Evolutionary conservation across 108 stramenopile genomes (phyloP).

Genomic region (Conticribra weissflogii): DNA sequence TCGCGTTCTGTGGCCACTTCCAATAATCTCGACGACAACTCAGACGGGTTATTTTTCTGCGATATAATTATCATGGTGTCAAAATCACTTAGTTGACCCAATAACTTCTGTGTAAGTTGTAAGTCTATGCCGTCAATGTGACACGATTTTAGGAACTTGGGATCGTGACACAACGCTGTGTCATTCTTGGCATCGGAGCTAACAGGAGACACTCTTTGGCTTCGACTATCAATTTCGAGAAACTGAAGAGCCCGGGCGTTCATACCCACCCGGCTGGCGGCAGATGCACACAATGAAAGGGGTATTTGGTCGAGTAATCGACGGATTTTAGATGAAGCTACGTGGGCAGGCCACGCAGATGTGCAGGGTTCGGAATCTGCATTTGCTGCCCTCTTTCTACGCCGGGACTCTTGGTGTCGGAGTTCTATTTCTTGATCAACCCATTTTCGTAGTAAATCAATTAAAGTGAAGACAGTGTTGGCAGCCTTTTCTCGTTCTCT

Average conservation of each 20-base stretch:
- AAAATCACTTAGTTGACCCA: constrained; percentile 74
- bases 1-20: constrained; percentile 71
- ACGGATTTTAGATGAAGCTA: constrained; percentile 60
- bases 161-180: neutral
- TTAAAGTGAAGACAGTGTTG: constrained; percentile 61
- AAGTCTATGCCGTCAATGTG: constrained; percentile 44
- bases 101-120: constrained; percentile 52
- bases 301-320: constrained; percentile 60
- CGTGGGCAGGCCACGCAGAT: constrained; percentile 61
- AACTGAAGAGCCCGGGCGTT: constrained; percentile 76
- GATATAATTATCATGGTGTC: constrained; percentile 73
- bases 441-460: constrained; percentile 78
- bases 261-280: constrained; percentile 79
- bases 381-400: constrained; percentile 25
- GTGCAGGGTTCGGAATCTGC: constrained; percentile 6
- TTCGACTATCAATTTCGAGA: constrained; percentile 75
- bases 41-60: constrained; percentile 38
- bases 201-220: constrained; percentile 37
- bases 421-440: constrained; percentile 66
- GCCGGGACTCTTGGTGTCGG: constrained; percentile 19
- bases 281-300: constrained; percentile 61
- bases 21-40: constrained; percentile 29
- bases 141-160: constrained; percentile 39
- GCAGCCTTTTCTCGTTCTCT: constrained; percentile 69
- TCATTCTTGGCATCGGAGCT: constrained; percentile 6